Conservation (phyloP, 257 asterid species). For the Solanum corneliomulleri region DNA sequence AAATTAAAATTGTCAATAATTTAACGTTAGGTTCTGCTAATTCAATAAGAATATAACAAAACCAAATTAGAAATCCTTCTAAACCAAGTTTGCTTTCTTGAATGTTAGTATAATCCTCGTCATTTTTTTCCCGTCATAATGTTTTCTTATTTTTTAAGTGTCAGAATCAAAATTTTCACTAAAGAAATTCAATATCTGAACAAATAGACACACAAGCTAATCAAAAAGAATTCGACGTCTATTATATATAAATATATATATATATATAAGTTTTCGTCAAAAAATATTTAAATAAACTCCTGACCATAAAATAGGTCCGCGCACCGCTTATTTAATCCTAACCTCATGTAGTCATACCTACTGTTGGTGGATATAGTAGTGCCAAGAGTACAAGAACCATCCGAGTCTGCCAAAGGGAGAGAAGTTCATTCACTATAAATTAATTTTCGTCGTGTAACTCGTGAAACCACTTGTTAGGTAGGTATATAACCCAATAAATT, state of each 20-base stretch:
- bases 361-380: neutral
- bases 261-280: too few species aligned
- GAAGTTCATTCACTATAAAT: neutral
- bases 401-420: neutral
- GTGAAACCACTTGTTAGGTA: neutral
- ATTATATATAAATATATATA: too few species aligned
- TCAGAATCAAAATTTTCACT: too few species aligned
- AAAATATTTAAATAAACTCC: too few species aligned
- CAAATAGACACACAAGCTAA: too few species aligned
- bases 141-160: neutral
- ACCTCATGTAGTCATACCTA: neutral
- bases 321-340: neutral
- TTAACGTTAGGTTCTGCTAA: neutral
- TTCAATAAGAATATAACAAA: neutral
- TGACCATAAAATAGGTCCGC: too few species aligned
- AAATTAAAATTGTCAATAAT: too few species aligned
- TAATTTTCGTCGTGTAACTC: neutral
- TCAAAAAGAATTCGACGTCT: too few species aligned
- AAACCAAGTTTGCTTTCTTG: neutral
- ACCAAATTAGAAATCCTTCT: neutral
- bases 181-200: too few species aligned
- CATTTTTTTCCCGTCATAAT: neutral
- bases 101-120: neutral
- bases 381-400: neutral
- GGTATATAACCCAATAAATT: neutral